Base-by-base conservation (phyloP, 768 basidiomycete species). In the Artomyces pyxidatus region DNA sequence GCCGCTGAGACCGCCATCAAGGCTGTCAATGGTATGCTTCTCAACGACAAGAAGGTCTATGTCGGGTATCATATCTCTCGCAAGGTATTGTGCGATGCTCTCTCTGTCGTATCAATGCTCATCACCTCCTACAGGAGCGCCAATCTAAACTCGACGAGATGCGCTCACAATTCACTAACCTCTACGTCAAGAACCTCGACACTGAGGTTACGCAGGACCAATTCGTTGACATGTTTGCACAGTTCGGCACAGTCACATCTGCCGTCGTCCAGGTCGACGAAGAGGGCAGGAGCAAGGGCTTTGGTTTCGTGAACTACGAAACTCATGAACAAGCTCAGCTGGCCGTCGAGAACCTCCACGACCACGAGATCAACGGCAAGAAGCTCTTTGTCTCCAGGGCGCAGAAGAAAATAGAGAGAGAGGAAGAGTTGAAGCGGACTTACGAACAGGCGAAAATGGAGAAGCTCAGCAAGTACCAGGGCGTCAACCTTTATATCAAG, bases 1-100 rank as follows among this genome's bases (percentile, higher is more conserved):
- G 88, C 95, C 17, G 93, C 94, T 51, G 89, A 94, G 12, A 82
- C 78, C 44, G 96, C 96, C 57, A 97, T 99, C 78, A 94, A 96
- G 70, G 87, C 91, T 48, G 96, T 98, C 65, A 96, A 99, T 65
- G 93, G 95, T 57, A 99, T 99, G 96, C 69, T 99, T 58, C 75
- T 99, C 65, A 98, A 98, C 70, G 96, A 99, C 76, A 97, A 96
- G 73, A 97, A 98, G 75, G 96, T 99, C 58, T 99, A 85, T 60
- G 96, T 99, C 57, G 96, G 96, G 48, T 80, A 92, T 63, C 95
- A 99, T 71, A 88, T 98, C 65, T 90, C 92, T 53, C 89, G 90
- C 77, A 96, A 95, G 84, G 87, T 84, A 22, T 23, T 14, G 23
- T 11, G 11, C 14, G 6, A 11, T 22, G 19, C 26, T 40, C 25